These are phyloP conservation scores for Colletotrichum salicis DNA, from an alignment of 2,329 filamentous ascomycete genomes.

Conservation along the genomic window DNA sequence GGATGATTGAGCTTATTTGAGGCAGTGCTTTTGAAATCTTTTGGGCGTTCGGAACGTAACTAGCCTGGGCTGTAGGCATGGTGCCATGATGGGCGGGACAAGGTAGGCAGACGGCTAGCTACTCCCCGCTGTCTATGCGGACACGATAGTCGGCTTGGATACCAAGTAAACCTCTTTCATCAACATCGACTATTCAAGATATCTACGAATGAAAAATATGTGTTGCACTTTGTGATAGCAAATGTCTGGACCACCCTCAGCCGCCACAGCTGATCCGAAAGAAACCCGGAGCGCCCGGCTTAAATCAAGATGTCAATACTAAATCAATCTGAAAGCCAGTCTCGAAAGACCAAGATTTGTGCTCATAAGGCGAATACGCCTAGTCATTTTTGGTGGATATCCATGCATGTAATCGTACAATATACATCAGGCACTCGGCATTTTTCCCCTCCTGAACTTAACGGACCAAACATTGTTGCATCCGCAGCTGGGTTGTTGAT, in stretches of 20 bases:
- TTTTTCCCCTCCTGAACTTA: not conserved
- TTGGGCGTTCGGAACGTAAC: constrained; percentile 19
- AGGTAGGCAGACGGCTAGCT: constrained; percentile 7
- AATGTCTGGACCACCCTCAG: not conserved
- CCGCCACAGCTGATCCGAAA: not conserved
- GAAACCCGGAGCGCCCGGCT: not conserved
- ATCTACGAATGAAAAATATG: not conserved
- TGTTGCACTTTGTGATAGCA: not conserved
- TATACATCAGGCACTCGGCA: constrained; percentile 6
- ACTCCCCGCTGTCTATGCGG: not conserved
- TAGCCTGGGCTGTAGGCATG: constrained; percentile 6
- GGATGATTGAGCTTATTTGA: not conserved
- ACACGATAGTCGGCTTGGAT: not conserved
- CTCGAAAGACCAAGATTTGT: not conserved
- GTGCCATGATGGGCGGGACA: not conserved
- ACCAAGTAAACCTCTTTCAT: not conserved
- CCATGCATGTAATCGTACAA: constrained; percentile 29
- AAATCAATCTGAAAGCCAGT: not conserved
- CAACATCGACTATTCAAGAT: not conserved
- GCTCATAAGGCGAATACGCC: not conserved
- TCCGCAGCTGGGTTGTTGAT: not conserved
- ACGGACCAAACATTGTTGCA: not conserved
- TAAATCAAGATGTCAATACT: not conserved
- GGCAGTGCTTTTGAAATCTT: not conserved
- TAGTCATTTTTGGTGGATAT: constrained; percentile 21